Conservation (phyloP, 805 yeast genomes). For the Candida schatavii region DNA sequence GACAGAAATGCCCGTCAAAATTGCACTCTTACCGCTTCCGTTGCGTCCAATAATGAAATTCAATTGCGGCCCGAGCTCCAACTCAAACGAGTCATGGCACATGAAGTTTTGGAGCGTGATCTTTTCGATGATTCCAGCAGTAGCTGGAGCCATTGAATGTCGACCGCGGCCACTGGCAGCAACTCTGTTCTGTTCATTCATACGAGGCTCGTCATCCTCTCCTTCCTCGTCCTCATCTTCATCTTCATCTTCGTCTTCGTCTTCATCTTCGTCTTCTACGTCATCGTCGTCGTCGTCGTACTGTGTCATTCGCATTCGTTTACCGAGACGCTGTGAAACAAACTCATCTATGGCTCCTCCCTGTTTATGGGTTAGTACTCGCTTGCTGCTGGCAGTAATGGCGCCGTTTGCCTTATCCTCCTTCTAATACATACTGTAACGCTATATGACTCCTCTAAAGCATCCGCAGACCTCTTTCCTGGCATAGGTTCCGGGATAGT, state of each 20-base stretch:
- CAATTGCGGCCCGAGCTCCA: slow-evolving; percentile 73
- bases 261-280: slow-evolving; percentile 2
- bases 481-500: too few relatives aligned
- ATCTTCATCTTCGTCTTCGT: slow-evolving; percentile 8
- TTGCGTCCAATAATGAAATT: slow-evolving; percentile 88
- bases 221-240: slow-evolving; percentile 11
- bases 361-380: too few relatives aligned
- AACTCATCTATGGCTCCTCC: slow-evolving; percentile 13
- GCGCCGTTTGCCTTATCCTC: too few relatives aligned
- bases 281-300: slow-evolving; percentile 8
- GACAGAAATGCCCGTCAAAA: slow-evolving; percentile 80
- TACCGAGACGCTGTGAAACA: slow-evolving; percentile 12
- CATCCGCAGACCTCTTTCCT: too few relatives aligned
- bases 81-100: slow-evolving; percentile 82
- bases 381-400: too few relatives aligned
- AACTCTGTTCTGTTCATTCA: slow-evolving; percentile 15
- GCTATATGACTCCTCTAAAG: too few relatives aligned
- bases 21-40: slow-evolving; percentile 90
- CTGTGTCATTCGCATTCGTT: slow-evolving; percentile 7
- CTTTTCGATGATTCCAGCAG: slow-evolving; percentile 67
- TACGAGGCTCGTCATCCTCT: slow-evolving; percentile 9
- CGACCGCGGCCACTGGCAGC: slow-evolving; percentile 13
- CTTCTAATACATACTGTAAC: too few relatives aligned
- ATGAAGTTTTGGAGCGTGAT: slow-evolving; percentile 72
- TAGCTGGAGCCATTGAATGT: slow-evolving; percentile 25